Percentiles rank a stretch among this genome's conserved stretches.
phyloP scores from a whole-genome alignment of 768 basidiomycete genomes.

The Phaffia australis region DNA sequence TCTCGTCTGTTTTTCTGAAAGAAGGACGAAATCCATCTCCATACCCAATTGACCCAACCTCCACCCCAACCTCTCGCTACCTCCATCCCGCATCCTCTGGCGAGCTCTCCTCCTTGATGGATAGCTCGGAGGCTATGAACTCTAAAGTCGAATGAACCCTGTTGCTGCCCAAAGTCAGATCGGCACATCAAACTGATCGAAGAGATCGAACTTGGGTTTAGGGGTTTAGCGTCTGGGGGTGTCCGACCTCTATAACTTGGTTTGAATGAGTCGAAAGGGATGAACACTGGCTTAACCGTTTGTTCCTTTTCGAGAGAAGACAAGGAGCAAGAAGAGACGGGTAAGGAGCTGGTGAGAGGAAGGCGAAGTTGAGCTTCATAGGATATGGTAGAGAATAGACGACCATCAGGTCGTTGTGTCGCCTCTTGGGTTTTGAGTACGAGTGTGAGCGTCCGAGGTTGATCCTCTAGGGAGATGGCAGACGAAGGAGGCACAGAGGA shows the following conservation, averaged over 20 bases:
- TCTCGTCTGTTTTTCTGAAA: too few relatives aligned
- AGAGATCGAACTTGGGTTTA: constrained; percentile 29
- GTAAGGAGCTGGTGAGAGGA: background rate
- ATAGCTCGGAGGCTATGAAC: background rate
- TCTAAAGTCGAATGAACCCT: constrained; percentile 28
- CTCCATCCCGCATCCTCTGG: background rate
- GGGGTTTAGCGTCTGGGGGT: constrained; percentile 13
- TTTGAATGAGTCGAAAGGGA: constrained; percentile 34
- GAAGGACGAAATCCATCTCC: too few relatives aligned
- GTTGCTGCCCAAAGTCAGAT: constrained; percentile 29
- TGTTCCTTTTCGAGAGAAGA: background rate
- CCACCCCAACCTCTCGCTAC: background rate
- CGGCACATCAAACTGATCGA: constrained; percentile 33
- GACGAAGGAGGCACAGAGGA: constrained; percentile 18
- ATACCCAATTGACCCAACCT: too few relatives aligned
- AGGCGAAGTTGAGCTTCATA: constrained; percentile 31
- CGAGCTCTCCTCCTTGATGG: too few relatives aligned
- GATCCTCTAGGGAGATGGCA: constrained; percentile 18
- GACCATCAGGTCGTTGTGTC: constrained; percentile 26
- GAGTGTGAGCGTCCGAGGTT: constrained; percentile 30
- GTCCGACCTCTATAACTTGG: constrained; percentile 36
- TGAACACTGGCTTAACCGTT: constrained; percentile 6
- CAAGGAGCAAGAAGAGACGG: background rate
- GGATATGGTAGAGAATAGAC: constrained; percentile 30
- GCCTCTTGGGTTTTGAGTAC: constrained; percentile 34